Evolutionary conservation across 495 filamentous ascomycete species (phyloP), one percentile per base, ranked within the genome.

Genomic region (Aspergillus sparsus): DNA sequence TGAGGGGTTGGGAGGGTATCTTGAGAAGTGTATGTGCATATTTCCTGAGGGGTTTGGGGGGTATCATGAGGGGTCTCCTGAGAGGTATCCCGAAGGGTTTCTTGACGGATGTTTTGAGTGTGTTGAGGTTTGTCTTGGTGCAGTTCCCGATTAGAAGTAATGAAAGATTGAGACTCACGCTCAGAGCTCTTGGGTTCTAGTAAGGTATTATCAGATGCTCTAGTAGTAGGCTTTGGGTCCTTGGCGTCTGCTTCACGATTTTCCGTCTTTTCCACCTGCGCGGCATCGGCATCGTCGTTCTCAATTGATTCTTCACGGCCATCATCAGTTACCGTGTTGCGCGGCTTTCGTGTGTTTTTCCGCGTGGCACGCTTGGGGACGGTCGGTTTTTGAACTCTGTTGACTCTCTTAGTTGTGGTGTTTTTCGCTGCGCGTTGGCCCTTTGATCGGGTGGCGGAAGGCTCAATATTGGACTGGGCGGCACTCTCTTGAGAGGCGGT

Each of bases 351-450:
- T 3, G 60, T 50, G 15, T 56, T 45, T 44, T 54, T 52, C 34
- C 64, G 60, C 15, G 60, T 57, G 10, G 52, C 36, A 10, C 57
- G 57, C 46, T 57, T 60, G 1, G 51, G 15, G 3, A 44, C 21
- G 53, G 64, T 61, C 15, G 11, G 59, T 4, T 56, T 47, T 31
- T 57, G 44, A 10, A 47, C n/a, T 60, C 63, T 63, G 13, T 44
- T 44, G 5, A 60, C 53, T 52, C 47, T 60, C 34, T 55, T 66
- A 8, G 35, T 42, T 21, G 55, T 36, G 1, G 58, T 46, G 45
- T 61, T 66, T 18, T 55, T 66, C n/a, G 32, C 34, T n/a, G 57
- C 53, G 21, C 66, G 63, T 33, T 63, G 55, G 12, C 18, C n/a
- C 45, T 57, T 65, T 13, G 61, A 27, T 2, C 61, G 66, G 47